Conservation (phyloP, 345 rosid genomes). For the Turnera subulata region DNA sequence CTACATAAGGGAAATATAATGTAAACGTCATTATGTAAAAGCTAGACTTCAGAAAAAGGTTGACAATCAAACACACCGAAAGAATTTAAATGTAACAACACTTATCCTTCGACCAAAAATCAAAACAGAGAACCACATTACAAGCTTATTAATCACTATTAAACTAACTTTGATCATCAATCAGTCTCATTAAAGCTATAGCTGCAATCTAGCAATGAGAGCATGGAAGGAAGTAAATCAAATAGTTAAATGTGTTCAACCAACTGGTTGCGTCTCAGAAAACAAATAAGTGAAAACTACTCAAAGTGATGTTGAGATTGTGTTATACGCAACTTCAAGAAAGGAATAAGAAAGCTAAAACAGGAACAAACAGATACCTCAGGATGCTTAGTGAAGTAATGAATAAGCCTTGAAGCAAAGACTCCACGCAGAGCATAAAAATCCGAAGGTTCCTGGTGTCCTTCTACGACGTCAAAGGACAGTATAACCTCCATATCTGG, state of each 20-base stretch:
- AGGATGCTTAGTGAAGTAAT: conserved; percentile 29
- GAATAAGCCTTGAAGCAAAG: conserved; percentile 34
- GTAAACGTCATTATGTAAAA: not conserved
- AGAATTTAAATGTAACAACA: not conserved
- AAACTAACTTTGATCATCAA: too few relatives aligned
- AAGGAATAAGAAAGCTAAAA: not conserved
- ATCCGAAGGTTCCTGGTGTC: conserved; percentile 33
- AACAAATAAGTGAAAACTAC: not conserved
- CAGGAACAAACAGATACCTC: conserved; percentile 31
- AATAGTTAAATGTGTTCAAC: not conserved
- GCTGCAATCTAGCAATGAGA: not conserved
- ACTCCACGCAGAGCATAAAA: conserved; percentile 30
- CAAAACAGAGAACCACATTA: too few relatives aligned
- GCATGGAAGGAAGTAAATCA: not conserved
- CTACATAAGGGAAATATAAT: not conserved
- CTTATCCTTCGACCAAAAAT: not conserved
- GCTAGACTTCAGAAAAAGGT: not conserved
- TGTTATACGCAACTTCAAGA: not conserved
- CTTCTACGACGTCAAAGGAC: conserved; percentile 31
- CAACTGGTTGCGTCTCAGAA: not conserved
- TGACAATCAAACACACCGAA: not conserved
- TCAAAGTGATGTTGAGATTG: not conserved
- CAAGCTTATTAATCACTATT: not conserved
- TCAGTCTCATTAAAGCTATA: too few relatives aligned
- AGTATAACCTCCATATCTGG: conserved; percentile 37